A percentile compares a stretch with the other conserved stretches of the same genome.
Evolutionary conservation across 139 green algal species (phyloP).

Genomic region (Micractinium sp.): DNA sequence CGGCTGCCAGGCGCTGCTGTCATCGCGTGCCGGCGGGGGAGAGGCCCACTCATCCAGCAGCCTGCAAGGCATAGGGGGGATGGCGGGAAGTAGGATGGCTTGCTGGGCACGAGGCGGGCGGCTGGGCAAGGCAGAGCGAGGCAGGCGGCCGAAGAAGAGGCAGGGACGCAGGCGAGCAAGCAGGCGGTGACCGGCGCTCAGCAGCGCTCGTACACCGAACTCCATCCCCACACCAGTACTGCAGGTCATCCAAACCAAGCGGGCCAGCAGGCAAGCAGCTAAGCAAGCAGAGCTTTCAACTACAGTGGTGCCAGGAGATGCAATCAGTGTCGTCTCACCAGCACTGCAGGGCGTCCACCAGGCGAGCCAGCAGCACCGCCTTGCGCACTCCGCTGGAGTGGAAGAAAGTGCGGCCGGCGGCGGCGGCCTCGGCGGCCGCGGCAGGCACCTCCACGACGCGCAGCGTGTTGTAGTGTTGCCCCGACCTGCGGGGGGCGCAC

Average conservation of each 20-base stretch:
- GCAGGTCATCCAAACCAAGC: background rate
- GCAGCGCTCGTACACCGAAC: background rate
- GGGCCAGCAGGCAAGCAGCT: background rate
- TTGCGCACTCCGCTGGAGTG: constrained; percentile 47
- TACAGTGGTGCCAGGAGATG: background rate
- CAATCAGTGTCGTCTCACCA: constrained; percentile 18
- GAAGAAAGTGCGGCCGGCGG: background rate
- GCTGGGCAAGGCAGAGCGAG: no score
- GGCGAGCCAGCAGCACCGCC: constrained; percentile 42
- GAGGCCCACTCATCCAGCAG: constrained; percentile 22
- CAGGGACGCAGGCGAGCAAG: background rate
- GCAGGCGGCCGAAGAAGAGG: background rate
- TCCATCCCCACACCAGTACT: background rate
- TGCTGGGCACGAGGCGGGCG: no score
- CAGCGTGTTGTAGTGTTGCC: constrained; percentile 13
- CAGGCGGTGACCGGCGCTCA: background rate
- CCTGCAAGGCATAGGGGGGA: background rate
- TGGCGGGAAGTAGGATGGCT: no score
- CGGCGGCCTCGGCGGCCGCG: background rate
- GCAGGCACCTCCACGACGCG: background rate
- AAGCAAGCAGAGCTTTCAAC: background rate
- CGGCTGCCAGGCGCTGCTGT: background rate
- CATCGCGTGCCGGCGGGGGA: background rate
- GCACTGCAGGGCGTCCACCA: constrained; percentile 35
- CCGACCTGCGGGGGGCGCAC: constrained; percentile 1